These are phyloP conservation scores for Papiliotrema nemorosa DNA, from an alignment of 1,284 basidiomycete genomes.

Conservation along the genomic window DNA sequence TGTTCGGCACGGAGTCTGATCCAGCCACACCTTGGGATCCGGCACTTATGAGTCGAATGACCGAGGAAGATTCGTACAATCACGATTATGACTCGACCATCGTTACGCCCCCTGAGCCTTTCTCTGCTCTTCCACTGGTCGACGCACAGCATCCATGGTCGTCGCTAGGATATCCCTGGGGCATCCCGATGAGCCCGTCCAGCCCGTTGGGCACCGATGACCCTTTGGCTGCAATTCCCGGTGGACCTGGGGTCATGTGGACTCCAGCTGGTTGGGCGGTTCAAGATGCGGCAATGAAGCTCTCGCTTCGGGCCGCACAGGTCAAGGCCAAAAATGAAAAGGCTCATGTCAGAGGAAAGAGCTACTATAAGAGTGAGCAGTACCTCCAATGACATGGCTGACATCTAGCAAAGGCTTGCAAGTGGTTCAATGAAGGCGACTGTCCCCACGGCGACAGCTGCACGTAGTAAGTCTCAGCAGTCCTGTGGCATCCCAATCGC, in stretches of 20 bases:
- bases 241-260: constrained; percentile 35
- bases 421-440: constrained; percentile 37
- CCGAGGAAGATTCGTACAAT: constrained; percentile 8
- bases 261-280: constrained; percentile 43
- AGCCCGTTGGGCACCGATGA: constrained; percentile 7
- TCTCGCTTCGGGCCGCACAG: constrained; percentile 22
- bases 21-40: constrained; percentile 39
- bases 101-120: not conserved
- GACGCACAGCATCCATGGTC: not conserved
- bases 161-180: constrained; percentile 33
- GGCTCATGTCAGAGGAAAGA: constrained; percentile 18
- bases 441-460: constrained; percentile 45
- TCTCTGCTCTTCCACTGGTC: not conserved
- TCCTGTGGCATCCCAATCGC: not conserved
- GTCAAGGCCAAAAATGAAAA: constrained; percentile 13
- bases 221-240: constrained; percentile 13
- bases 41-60: constrained; percentile 10
- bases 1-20: constrained; percentile 40
- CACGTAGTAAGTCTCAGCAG: constrained; percentile 42
- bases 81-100: not conserved
- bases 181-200: constrained; percentile 34
- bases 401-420: constrained; percentile 36
- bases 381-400: not conserved
- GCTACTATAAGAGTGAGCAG: constrained; percentile 39
- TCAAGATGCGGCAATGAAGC: constrained; percentile 38